Base-by-base conservation (phyloP, 2,329 filamentous ascomycete genomes). In the Stemphylium beticola region DNA sequence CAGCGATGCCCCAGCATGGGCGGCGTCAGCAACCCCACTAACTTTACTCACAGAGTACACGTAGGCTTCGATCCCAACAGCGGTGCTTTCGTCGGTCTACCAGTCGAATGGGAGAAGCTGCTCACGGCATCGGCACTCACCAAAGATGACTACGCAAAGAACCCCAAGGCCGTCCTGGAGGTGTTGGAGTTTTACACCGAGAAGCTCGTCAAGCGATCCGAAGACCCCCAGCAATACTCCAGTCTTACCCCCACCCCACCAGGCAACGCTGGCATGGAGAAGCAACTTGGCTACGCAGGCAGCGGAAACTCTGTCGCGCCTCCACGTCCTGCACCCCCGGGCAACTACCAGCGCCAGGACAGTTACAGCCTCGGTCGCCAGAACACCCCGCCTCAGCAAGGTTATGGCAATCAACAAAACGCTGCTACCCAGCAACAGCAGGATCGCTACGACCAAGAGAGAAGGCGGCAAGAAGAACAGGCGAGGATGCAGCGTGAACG, bases 131-230 rank as follows among this genome's bases (percentile, higher is more conserved):
- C 95, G 2, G 95, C 95, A 54, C 95, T 99, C 70, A 98, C 95
- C 55, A 96, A 97, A 77, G 95, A 99, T 70, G 95, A 99, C 74
- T 98, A 98, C 77, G 92, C 96, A 78, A 93, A 95, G 72, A 97
- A 99, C 71, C 95, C 95, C 4, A 79, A 82, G 60, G 80, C 80
- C 26, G 80, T 82, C 22, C 87, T 92, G 50, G 90, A 93, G 72
- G 90, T 92, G 39, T 80, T 93, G 15, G 89, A 93, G 73, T 93
- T 93, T 77, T 93, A 93, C 77, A 91, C 90, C 1, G 90, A 92
- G 74, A 88, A 81, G 70, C 75, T 93, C 42, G 88, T 89, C 60
- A 92, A 92, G 79, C 82, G 88, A 58, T 83, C 85, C 45, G 87
- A 92, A 52, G 87, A 92, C 69, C 87, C 88, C 9, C 82, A 85